Evolutionary conservation across 208 protist genomes (phyloP).

Genomic region (Leishmania tarentolae): DNA sequence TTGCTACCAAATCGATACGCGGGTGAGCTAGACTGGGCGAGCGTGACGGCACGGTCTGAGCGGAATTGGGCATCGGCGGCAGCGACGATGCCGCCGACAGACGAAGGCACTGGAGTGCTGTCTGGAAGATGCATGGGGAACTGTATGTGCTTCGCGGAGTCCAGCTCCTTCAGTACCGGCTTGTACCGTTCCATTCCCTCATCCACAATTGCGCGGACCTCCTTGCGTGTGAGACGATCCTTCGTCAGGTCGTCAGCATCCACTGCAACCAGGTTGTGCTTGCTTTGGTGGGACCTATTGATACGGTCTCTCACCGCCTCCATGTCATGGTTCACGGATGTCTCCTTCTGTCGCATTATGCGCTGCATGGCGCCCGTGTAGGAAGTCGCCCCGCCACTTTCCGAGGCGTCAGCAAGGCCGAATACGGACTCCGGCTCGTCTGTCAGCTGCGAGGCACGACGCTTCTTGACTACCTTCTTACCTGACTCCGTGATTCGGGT

Average conservation of each 20-base stretch:
- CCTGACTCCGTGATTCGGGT: conserved; percentile 37
- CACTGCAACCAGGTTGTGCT: conserved; percentile 69
- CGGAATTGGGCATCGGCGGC: conserved; percentile 44
- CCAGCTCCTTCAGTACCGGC: conserved; percentile 66
- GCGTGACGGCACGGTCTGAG: conserved; percentile 10
- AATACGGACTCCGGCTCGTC: conserved; percentile 76
- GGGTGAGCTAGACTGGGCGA: conserved; percentile 25
- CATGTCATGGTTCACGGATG: conserved; percentile 29
- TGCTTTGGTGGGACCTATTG: conserved; percentile 57
- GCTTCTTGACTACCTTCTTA: conserved; percentile 42
- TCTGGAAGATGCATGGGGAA: conserved; percentile 78
- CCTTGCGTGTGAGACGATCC: conserved; percentile 50
- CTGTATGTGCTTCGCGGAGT: conserved; percentile 70
- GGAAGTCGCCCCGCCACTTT: conserved; percentile 30
- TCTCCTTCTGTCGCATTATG: conserved; percentile 42
- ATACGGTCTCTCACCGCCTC: conserved; percentile 40
- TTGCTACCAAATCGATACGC: conserved; percentile 58
- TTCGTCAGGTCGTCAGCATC: conserved; percentile 80
- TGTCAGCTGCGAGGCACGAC: conserved; percentile 36
- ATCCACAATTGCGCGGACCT: conserved; percentile 71
- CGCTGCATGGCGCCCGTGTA: conserved; percentile 52
- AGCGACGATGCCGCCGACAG: conserved; percentile 76
- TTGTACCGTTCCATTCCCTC: conserved; percentile 83
- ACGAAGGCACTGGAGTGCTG: conserved; percentile 67
- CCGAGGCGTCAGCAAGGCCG: conserved; percentile 32